These are phyloP conservation scores for Zymoseptoria brevis DNA, from an alignment of 2,329 filamentous ascomycete genomes.

Conservation along the genomic window DNA sequence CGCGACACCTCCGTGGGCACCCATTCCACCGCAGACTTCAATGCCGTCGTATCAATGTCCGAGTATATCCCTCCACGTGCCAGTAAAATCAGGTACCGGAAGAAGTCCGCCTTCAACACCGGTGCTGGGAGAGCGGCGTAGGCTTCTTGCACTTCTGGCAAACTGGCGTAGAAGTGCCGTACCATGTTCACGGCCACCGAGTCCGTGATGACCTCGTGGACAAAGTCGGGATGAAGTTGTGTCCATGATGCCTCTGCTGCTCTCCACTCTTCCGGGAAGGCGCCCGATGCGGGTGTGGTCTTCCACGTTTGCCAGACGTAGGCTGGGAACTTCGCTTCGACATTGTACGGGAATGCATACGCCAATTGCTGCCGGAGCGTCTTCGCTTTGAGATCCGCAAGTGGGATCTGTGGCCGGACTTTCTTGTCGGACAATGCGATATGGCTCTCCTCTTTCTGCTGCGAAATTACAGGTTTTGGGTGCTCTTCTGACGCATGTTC, in stretches of 20 bases:
- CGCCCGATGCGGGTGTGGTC: slow-evolving; percentile 64
- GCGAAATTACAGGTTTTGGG: slow-evolving; percentile 23
- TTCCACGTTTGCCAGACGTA: slow-evolving; percentile 99
- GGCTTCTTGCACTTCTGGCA: slow-evolving; percentile 43
- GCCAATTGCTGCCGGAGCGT: slow-evolving; percentile 72
- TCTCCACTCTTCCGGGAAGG: slow-evolving; percentile 68
- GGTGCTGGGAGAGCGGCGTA: slow-evolving; percentile 42
- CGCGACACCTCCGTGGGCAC: slow-evolving; percentile 70
- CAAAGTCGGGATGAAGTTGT: slow-evolving; percentile 75
- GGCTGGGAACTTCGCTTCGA: slow-evolving; percentile 80
- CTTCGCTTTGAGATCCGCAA: slow-evolving; percentile 64
- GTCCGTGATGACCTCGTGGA: slow-evolving; percentile 97
- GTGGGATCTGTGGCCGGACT: slow-evolving; percentile 49
- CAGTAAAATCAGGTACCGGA: slow-evolving; percentile 63
- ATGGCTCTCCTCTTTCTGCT: slow-evolving; percentile 20
- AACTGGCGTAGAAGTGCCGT: slow-evolving; percentile 73
- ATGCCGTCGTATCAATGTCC: slow-evolving; percentile 76
- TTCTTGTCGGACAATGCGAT: slow-evolving; percentile 31
- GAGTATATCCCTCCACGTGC: slow-evolving; percentile 73
- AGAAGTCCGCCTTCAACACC: slow-evolving; percentile 57
- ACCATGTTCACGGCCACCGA: slow-evolving; percentile 73
- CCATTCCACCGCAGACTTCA: slow-evolving; percentile 81
- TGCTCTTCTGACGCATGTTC: slow-evolving; percentile 8
- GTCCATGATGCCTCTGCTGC: slow-evolving; percentile 86
- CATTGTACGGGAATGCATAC: slow-evolving; percentile 90